A percentile compares a stretch with the other conserved stretches of the same genome.
These are phyloP conservation scores for Harringtonia aguacate DNA, from an alignment of 2,329 filamentous ascomycete species.

Conservation along the genomic window DNA sequence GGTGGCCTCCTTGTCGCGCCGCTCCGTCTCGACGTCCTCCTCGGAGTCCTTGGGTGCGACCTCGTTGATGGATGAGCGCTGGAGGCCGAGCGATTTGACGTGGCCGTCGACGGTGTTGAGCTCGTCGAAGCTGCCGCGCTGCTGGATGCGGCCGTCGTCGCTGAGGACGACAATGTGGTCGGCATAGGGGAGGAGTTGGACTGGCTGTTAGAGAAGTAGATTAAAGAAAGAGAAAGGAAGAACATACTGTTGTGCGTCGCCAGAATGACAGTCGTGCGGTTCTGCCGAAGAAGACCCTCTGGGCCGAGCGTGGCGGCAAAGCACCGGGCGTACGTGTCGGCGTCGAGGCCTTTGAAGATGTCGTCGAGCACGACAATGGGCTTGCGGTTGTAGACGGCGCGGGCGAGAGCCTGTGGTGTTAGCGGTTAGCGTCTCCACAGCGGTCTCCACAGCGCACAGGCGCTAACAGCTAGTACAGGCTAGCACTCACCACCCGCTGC, in stretches of 20 bases:
- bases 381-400: constrained; percentile 28
- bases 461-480: neutral
- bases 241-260: constrained; percentile 9
- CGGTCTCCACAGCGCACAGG: neutral
- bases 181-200: constrained; percentile 6
- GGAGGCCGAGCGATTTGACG: constrained; percentile 2
- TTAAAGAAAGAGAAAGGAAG: neutral
- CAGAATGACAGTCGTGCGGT: constrained; percentile 5
- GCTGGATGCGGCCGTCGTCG: constrained; percentile 7
- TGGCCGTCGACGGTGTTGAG: constrained; percentile 5
- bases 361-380: constrained; percentile 10
- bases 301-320: constrained; percentile 5
- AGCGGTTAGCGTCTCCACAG: neutral
- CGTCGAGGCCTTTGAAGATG: constrained; percentile 9
- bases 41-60: constrained; percentile 4
- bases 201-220: neutral
- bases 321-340: constrained; percentile 6
- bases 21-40: constrained; percentile 3
- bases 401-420: constrained; percentile 27
- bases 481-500: constrained; percentile 17
- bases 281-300: constrained; percentile 5
- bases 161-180: constrained; percentile 9
- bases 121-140: constrained; percentile 9
- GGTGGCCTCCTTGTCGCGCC: constrained; percentile 6
- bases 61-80: constrained; percentile 8